A percentile compares a stretch with the other conserved stretches of the same genome.
Evolutionary conservation across 2,329 filamentous ascomycete genomes (phyloP).

Genomic region (Penicillium hesseltinei): DNA sequence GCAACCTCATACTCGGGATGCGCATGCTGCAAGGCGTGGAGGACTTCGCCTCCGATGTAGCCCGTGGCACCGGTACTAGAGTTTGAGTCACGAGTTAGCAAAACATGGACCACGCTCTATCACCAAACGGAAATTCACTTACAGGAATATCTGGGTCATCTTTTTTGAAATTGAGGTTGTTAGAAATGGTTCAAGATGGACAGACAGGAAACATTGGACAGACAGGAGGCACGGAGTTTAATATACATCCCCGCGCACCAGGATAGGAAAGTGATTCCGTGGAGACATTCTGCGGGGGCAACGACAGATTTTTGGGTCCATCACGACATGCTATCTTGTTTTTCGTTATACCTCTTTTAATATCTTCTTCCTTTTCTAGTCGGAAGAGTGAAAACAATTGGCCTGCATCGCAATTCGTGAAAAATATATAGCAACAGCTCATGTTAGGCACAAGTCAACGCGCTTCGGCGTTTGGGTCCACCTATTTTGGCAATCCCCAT

Average conservation of each 20-base stretch:
- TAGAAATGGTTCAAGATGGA: background rate
- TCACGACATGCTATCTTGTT: background rate
- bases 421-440: background rate
- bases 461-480: background rate
- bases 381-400: background rate
- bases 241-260: slow-evolving; percentile 1
- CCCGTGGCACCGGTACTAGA: slow-evolving; percentile 6
- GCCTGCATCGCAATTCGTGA: background rate
- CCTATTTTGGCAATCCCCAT: background rate
- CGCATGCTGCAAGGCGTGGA: slow-evolving; percentile 36
- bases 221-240: background rate
- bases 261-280: slow-evolving; percentile 2
- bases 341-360: no score
- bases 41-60: slow-evolving; percentile 50
- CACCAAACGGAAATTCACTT: background rate
- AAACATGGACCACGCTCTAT: background rate
- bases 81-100: background rate
- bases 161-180: background rate
- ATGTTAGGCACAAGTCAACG: background rate
- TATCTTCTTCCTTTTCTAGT: background rate
- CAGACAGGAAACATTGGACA: background rate
- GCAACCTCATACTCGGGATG: slow-evolving; percentile 44
- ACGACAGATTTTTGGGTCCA: background rate
- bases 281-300: background rate
- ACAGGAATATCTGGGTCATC: slow-evolving; percentile 6